Evolutionary conservation across 1,284 basidiomycete species (phyloP).

Genomic region (Ustilago sp.): DNA sequence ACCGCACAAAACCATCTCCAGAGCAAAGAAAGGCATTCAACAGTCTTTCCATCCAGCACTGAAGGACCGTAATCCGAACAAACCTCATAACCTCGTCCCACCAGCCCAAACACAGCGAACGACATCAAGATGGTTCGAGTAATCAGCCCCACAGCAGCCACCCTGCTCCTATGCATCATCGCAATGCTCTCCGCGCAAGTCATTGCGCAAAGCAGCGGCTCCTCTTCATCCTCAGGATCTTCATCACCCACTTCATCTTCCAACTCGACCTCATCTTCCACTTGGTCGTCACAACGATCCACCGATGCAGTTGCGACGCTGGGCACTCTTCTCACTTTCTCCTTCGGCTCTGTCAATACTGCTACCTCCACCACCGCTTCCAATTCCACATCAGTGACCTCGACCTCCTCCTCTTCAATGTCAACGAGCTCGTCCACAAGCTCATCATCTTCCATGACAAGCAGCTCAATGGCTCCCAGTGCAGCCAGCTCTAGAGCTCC

Average conservation of each 20-base stretch:
- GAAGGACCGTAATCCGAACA: background rate
- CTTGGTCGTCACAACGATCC: constrained; percentile 7
- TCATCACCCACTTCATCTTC: constrained; percentile 12
- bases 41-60: background rate
- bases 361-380: constrained; percentile 9
- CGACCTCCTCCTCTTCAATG: constrained; percentile 9
- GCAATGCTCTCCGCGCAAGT: constrained; percentile 17
- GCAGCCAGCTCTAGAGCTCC: constrained; percentile 12
- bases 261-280: constrained; percentile 1
- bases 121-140: constrained; percentile 8
- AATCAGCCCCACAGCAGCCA: background rate
- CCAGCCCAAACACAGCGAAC: background rate
- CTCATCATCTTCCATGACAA: constrained; percentile 5
- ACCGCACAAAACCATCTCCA: background rate
- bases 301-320: constrained; percentile 46
- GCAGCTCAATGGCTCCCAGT: constrained; percentile 5
- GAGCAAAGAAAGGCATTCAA: background rate
- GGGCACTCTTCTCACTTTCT: constrained; percentile 34
- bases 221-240: background rate
- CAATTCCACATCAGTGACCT: constrained; percentile 6
- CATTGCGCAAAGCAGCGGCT: constrained; percentile 7
- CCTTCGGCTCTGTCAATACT: constrained; percentile 30
- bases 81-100: constrained; percentile 8
- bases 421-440: constrained; percentile 13
- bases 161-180: background rate